Base-by-base conservation (phyloP, 2,329 filamentous ascomycete genomes). In the Coniochaeta pulveracea region DNA sequence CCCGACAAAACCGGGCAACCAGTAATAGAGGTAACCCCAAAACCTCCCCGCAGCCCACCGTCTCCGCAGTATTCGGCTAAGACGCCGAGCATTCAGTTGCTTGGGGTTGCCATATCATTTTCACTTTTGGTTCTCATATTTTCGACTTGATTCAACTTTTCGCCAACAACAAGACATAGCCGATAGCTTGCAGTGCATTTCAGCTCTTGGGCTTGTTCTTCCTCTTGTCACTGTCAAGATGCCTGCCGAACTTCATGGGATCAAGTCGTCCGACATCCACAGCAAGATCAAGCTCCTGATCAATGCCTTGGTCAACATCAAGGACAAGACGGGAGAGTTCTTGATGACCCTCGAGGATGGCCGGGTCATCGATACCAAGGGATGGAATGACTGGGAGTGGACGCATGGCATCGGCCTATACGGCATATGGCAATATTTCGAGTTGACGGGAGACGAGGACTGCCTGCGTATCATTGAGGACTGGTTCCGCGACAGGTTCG, bases 341-440 rank as follows among this genome's bases (percentile, higher is more conserved):
- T 64, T 88, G 16, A 61, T 86, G 38, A 74, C 64, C 14, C 66
- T 89, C 22, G 63, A 69, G 2, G 81, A 88, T 46, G 82, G 82
- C 37, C 71, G 79, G 22, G 63, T 86, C 32, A 86, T 89, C 48
- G 82, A 88, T 55, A 86, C 83, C 37, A 89, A 89, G 56, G 81
- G 80, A 37, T 89, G 82, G 83, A 70, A 80, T 41, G 78, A 78
- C 48, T 88, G 82, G 82, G 81, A 86, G 57, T 85, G 80, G 79
- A 85, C 80, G 1, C 81, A 86, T 52, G 81, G 82, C 26, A 73
- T 86, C 47, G 82, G 82, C 5, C 71, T 88, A 14, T 85, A 86
- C 54, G 82, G 83, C 18, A 71, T 89, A 35, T 88, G 79, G 75
- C 80, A 85, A 50, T 88, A 88, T 63, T 80, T 86, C 56, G 72